Conservation (phyloP, 768 basidiomycete species). For the Hortiboletus campestris region DNA sequence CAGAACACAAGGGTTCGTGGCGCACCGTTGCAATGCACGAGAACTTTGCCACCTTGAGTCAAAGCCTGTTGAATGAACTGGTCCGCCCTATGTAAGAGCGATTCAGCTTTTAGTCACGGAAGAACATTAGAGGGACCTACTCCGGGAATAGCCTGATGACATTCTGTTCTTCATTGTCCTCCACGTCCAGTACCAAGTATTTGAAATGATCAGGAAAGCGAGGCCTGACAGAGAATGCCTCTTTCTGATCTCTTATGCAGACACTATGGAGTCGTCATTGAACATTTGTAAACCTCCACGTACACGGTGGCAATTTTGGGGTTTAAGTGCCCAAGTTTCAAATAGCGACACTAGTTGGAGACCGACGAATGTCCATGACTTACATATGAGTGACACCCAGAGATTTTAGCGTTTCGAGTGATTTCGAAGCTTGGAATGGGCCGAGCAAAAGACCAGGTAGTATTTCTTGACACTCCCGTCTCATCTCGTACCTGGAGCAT, state of each 20-base stretch:
- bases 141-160: constrained; percentile 86
- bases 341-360: neutral
- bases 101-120: neutral
- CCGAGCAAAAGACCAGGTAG: constrained; percentile 79
- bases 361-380: constrained; percentile 6
- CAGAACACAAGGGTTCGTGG: neutral
- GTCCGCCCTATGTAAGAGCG: constrained; percentile 54
- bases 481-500: constrained; percentile 80
- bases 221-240: constrained; percentile 85
- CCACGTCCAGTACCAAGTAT: constrained; percentile 82
- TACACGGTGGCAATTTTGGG: neutral
- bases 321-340: neutral
- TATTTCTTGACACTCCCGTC: constrained; percentile 92
- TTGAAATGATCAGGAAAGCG: constrained; percentile 77
- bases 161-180: constrained; percentile 94
- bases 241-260: constrained; percentile 86
- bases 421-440: constrained; percentile 87
- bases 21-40: constrained; percentile 87
- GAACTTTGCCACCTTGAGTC: constrained; percentile 62
- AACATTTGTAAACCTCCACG: neutral
- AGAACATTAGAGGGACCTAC: constrained; percentile 41
- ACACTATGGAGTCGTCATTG: constrained; percentile 45
- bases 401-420: constrained; percentile 59
- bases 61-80: constrained; percentile 67
- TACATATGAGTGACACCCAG: constrained; percentile 86